These are phyloP conservation scores for Backusella westeae DNA, from an alignment of 192 early-diverging fungal genomes.

Conservation along the genomic window DNA sequence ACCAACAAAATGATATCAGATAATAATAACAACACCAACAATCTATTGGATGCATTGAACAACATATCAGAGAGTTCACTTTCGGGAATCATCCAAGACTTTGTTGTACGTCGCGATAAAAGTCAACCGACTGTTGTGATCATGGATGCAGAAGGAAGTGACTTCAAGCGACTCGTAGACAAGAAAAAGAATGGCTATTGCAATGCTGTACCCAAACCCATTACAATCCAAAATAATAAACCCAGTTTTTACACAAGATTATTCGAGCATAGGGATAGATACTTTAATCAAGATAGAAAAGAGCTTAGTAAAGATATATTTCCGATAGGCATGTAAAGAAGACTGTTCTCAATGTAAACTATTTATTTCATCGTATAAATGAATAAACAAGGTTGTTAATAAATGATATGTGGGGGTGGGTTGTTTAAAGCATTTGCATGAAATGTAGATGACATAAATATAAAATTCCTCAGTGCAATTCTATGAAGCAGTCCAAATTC, in stretches of 20 bases:
- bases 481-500: neutral
- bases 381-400: neutral
- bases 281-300: constrained; percentile 1
- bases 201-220: neutral
- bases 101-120: neutral
- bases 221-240: neutral
- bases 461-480: neutral
- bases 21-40: neutral
- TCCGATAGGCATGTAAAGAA: neutral
- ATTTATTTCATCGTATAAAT: neutral
- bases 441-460: neutral
- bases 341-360: neutral
- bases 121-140: neutral
- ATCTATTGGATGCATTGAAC: neutral
- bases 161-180: neutral
- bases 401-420: too few relatives aligned
- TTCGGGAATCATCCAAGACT: neutral
- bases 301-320: constrained; percentile 5
- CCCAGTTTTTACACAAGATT: neutral
- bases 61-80: neutral
- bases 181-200: neutral
- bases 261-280: neutral
- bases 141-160: neutral
- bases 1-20: neutral
- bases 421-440: neutral